These are phyloP conservation scores for Punica granatum DNA, from an alignment of 345 rosid genomes.

Conservation along the genomic window DNA sequence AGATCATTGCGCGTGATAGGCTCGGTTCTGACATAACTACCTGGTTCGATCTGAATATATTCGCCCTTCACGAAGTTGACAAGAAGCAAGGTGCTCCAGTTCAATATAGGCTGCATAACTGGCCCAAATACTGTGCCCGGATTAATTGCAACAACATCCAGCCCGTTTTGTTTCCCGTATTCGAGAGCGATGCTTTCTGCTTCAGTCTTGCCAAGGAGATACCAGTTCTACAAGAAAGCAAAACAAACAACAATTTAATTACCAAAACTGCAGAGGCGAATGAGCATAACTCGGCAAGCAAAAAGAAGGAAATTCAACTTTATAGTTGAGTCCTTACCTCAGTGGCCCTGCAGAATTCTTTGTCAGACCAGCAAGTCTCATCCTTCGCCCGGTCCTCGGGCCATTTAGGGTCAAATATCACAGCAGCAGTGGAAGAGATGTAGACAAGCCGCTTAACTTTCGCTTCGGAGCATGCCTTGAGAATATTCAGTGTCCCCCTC, in stretches of 20 bases:
- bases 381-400: conserved; percentile 16
- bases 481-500: conserved; percentile 21
- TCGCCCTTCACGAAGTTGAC: conserved; percentile 52
- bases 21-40: too few relatives aligned
- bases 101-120: conserved; percentile 54
- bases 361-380: too few relatives aligned
- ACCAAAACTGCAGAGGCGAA: too few relatives aligned
- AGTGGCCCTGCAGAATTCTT: conserved; percentile 19
- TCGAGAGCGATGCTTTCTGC: conserved; percentile 57
- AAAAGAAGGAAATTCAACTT: too few relatives aligned
- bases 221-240: conserved; percentile 66
- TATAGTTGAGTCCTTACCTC: conserved; percentile 12
- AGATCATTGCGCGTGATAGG: too few relatives aligned
- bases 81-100: conserved; percentile 44
- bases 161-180: conserved; percentile 42
- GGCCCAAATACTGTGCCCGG: too few relatives aligned
- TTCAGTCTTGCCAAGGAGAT: conserved; percentile 56
- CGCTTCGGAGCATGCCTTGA: too few relatives aligned
- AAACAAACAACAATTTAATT: too few relatives aligned
- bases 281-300: too few relatives aligned
- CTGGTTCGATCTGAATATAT: background rate
- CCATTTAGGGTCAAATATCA: conserved; percentile 25
- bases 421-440: too few relatives aligned
- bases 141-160: too few relatives aligned
- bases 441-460: too few relatives aligned